Conservation (phyloP, 2,329 filamentous ascomycete species). For the Seiridium unicorne region DNA sequence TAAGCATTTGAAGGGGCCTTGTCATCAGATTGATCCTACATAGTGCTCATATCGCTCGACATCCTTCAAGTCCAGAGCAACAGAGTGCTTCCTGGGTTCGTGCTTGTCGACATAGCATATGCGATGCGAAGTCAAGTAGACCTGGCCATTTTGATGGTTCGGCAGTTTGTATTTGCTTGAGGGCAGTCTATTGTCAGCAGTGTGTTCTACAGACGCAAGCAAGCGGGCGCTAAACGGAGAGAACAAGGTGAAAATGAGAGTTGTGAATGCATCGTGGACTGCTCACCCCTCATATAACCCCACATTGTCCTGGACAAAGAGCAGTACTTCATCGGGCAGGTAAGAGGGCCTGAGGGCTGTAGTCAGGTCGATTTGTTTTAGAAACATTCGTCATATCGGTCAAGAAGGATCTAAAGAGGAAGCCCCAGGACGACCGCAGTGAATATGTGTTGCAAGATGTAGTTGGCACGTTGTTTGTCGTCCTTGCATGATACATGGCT, state of each 20-base stretch:
- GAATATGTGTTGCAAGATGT: background rate
- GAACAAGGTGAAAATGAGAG: no score
- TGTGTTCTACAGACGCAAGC: background rate
- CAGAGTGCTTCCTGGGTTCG: slow-evolving; percentile 80
- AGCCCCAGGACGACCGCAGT: background rate
- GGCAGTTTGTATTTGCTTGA: slow-evolving; percentile 90
- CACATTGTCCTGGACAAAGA: slow-evolving; percentile 97
- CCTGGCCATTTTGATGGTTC: slow-evolving; percentile 91
- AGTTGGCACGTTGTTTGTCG: no score
- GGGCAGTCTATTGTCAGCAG: slow-evolving; percentile 5
- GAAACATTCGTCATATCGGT: slow-evolving; percentile 81
- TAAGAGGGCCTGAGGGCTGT: slow-evolving; percentile 92
- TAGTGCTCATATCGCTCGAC: slow-evolving; percentile 91
- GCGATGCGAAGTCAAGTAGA: slow-evolving; percentile 93
- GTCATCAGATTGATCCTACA: slow-evolving; percentile 41
- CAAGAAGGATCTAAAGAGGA: background rate
- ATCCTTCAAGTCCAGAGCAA: slow-evolving; percentile 84
- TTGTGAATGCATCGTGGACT: no score
- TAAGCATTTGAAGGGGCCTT: slow-evolving; percentile 3
- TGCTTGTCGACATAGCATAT: slow-evolving; percentile 91
- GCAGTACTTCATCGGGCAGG: slow-evolving; percentile 86
- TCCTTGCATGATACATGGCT: no score
- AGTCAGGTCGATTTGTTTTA: slow-evolving; percentile 93
- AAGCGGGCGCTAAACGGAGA: no score
- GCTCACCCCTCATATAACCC: slow-evolving; percentile 94